Evolutionary conservation across 2,329 filamentous ascomycete genomes (phyloP).

Genomic region (Curvularia eragrostidis): DNA sequence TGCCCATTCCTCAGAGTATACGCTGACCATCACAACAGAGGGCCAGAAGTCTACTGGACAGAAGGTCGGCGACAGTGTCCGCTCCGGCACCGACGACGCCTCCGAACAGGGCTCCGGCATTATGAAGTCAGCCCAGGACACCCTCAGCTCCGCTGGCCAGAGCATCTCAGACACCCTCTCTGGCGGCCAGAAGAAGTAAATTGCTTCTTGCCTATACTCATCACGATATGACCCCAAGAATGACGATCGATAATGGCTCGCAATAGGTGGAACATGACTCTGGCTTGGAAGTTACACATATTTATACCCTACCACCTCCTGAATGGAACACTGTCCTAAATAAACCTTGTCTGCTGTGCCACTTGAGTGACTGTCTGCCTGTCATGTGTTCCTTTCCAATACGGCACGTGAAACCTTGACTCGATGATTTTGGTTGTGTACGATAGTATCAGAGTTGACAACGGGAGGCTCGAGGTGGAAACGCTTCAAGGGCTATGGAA

Average conservation of each 20-base stretch:
- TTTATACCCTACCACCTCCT: constrained; percentile 28
- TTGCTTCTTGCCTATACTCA: constrained; percentile 3
- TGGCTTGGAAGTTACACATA: constrained; percentile 13
- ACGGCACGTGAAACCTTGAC: background rate
- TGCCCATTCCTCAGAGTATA: background rate
- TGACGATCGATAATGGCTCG: constrained; percentile 12
- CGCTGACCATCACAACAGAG: constrained; percentile 41
- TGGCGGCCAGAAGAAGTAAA: constrained; percentile 48
- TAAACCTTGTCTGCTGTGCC: background rate
- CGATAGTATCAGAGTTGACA: no score
- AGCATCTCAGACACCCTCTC: constrained; percentile 50
- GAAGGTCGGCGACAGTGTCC: constrained; percentile 56
- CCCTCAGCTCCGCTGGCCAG: constrained; percentile 50
- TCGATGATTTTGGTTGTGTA: background rate
- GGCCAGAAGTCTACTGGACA: constrained; percentile 56
- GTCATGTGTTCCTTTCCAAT: background rate
- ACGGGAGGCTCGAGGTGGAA: background rate
- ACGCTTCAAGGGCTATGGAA: background rate
- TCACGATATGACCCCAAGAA: constrained; percentile 8
- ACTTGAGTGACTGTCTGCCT: background rate
- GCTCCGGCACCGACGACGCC: constrained; percentile 51
- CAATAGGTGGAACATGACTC: constrained; percentile 18
- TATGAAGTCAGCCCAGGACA: constrained; percentile 52
- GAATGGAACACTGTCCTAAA: constrained; percentile 21
- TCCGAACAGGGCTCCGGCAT: constrained; percentile 51